Conservation (phyloP, 2,329 filamentous ascomycete species). For the Juglanconis oblonga region DNA sequence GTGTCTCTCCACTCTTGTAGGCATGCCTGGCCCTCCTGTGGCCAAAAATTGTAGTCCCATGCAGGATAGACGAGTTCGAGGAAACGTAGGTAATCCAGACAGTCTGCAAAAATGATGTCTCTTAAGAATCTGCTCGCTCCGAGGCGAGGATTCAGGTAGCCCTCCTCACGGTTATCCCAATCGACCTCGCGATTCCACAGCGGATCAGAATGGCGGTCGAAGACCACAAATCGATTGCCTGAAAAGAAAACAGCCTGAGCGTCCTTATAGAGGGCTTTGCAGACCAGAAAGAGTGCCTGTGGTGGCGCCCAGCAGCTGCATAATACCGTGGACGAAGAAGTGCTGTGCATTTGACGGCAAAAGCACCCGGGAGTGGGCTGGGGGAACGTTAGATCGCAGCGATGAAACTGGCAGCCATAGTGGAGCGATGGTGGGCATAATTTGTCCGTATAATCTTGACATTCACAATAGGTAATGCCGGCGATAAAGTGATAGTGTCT, state of each 20-base stretch:
- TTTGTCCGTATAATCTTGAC: neutral
- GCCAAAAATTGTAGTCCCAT: neutral
- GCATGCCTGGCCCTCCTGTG: neutral
- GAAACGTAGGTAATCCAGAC: conserved; percentile 1
- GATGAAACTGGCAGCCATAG: conserved; percentile 7
- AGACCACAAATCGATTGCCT: conserved; percentile 1
- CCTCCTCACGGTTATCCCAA: neutral
- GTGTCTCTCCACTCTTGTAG: conserved; percentile 6
- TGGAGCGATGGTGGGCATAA: neutral
- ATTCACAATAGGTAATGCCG: neutral
- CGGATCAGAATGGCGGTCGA: neutral
- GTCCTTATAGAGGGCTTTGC: conserved; percentile 13
- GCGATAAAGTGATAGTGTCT: conserved; percentile 1
- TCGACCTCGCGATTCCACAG: neutral
- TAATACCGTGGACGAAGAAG: neutral
- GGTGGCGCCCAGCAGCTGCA: conserved; percentile 18
- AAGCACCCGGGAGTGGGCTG: conserved; percentile 12
- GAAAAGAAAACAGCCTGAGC: conserved; percentile 15
- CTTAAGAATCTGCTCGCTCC: conserved; percentile 1
- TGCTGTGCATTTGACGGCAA: conserved; percentile 11
- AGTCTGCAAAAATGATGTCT: neutral
- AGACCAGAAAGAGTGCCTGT: conserved; percentile 13
- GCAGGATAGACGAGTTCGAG: conserved; percentile 10
- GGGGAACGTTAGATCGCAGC: neutral
- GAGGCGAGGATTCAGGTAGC: neutral